phyloP scores from a whole-genome alignment of 2,329 filamentous ascomycete species.

The Thielaviopsis musarum region DNA sequence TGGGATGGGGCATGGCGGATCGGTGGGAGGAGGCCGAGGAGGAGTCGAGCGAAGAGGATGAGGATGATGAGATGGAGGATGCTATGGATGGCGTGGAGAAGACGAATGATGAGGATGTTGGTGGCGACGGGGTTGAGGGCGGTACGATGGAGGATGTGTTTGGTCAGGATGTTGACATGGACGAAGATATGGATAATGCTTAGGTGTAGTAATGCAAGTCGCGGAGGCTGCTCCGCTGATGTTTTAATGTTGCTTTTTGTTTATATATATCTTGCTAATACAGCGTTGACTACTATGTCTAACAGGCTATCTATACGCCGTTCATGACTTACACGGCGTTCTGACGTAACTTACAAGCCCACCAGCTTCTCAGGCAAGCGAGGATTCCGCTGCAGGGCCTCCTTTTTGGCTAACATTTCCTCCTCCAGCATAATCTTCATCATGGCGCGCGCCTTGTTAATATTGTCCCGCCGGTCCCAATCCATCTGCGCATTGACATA shows the following conservation, averaged over 20 bases:
- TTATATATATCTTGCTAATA: too few relatives aligned
- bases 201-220: not conserved
- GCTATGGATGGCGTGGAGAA: conserved; percentile 33
- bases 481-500: conserved; percentile 27
- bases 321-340: not conserved
- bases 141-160: conserved; percentile 39
- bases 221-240: too few relatives aligned
- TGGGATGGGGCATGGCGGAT: conserved; percentile 46
- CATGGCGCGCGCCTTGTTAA: conserved; percentile 26
- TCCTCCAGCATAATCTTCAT: conserved; percentile 25
- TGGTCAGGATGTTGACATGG: conserved; percentile 34
- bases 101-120: conserved; percentile 25
- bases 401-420: conserved; percentile 19
- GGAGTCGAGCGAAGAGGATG: conserved; percentile 24
- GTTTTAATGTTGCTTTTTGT: too few relatives aligned
- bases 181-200: conserved; percentile 35
- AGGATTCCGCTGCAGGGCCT: conserved; percentile 12
- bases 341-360: not conserved
- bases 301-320: too few relatives aligned
- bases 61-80: conserved; percentile 25
- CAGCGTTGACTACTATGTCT: too few relatives aligned
- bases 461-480: conserved; percentile 21
- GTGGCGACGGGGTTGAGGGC: conserved; percentile 30
- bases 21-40: conserved; percentile 34
- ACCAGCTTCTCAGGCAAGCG: conserved; percentile 5